Evolutionary conservation across 768 basidiomycete species (phyloP), one percentile per base, ranked within the genome.

Genomic region (Amanita jacksonii): DNA sequence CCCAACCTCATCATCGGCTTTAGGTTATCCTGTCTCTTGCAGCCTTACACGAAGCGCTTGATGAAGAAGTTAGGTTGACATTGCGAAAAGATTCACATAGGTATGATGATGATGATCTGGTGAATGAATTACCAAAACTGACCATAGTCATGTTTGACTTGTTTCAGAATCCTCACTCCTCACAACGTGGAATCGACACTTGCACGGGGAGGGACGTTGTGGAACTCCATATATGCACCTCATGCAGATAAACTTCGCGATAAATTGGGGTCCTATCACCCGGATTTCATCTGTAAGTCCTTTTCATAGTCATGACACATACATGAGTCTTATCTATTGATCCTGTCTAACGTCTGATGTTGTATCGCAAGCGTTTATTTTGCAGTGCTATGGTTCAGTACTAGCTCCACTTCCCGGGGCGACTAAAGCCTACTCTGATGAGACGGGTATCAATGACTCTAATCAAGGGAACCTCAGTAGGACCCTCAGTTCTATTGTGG

Each of bases 251-350:
- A 93, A 67, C 77, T 94, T 58, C 76, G 88, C 64, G 68, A 79
- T 67, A 94, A 91, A 68, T 73, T 94, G 51, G 81, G 73, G 58
- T 73, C 76, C 45, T 87, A 89, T 68, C 91, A 94, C 63, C 91
- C 91, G 49, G 91, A 94, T 71, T 87, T 94, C 68, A 89, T 91
- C 62, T 71, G 87, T 90, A 63, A 68, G 86, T 78, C 56, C 59
- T 60, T 57, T 23, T 22, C 36, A 37, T 7, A 41, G 18, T 8
- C 41, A 42, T 22, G 41, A 42, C 54, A 31, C 31, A 34, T 6
- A 7, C 24, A 39, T 57, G 58, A 56, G 47, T 47, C 41, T 41
- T 47, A 51, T 60, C 57, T 53, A 56, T 59, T 57, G 57, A 64
- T n/a, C n/a, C n/a, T n/a, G n/a, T n/a, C n/a, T n/a, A n/a, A n/a